These are phyloP conservation scores for Dothidotthia symphoricarpi DNA, from an alignment of 2,329 filamentous ascomycete genomes.

Conservation along the genomic window DNA sequence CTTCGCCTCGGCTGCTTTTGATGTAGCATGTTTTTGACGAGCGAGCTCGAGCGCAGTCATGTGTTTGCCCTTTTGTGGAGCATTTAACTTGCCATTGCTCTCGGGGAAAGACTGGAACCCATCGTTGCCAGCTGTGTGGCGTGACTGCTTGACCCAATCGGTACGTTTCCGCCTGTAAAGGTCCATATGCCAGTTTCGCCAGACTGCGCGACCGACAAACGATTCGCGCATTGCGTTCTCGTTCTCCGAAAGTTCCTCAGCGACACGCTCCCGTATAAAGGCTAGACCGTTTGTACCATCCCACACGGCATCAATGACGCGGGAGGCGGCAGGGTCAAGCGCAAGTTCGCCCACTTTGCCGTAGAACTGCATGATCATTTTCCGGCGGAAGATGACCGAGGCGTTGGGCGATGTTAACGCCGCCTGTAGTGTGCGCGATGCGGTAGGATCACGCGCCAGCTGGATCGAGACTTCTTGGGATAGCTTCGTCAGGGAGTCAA, in stretches of 20 bases:
- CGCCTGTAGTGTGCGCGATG: constrained; percentile 64
- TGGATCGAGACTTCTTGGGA: constrained; percentile 53
- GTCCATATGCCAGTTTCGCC: constrained; percentile 74
- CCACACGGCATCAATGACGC: constrained; percentile 67
- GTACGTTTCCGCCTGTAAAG: constrained; percentile 61
- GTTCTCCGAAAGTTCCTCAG: constrained; percentile 59
- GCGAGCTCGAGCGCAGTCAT: constrained; percentile 54
- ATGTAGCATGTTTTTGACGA: constrained; percentile 55
- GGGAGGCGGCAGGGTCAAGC: constrained; percentile 62
- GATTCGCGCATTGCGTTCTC: constrained; percentile 64
- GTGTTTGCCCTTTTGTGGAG: constrained; percentile 27
- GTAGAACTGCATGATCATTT: constrained; percentile 63
- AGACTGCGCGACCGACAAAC: constrained; percentile 64
- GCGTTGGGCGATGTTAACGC: constrained; percentile 57
- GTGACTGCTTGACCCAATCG: constrained; percentile 64
- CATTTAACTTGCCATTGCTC: constrained; percentile 24
- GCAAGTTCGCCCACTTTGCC: constrained; percentile 61
- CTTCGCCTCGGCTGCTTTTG: constrained; percentile 41
- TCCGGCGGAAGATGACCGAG: constrained; percentile 58
- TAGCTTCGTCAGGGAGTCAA: constrained; percentile 56
- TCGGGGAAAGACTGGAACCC: constrained; percentile 54
- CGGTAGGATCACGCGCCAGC: constrained; percentile 62
- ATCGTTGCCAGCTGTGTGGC: constrained; percentile 52
- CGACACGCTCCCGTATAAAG: constrained; percentile 67
- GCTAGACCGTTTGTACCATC: constrained; percentile 61